Conservation (phyloP, 805 yeast genomes). For the Ogataea henricii region DNA sequence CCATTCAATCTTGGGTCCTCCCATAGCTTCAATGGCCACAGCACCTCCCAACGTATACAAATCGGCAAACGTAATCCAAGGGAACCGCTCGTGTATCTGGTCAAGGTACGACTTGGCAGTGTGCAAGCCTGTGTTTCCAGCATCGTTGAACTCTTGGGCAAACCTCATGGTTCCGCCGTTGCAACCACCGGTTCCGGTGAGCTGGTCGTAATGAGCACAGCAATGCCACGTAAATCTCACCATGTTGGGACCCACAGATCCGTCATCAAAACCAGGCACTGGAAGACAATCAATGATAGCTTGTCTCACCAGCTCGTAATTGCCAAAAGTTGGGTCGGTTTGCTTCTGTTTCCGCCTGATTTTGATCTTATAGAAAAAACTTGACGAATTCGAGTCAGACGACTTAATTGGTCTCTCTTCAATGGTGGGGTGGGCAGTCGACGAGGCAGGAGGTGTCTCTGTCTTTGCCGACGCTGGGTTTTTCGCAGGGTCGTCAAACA, state of each 20-base stretch:
- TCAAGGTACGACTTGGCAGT: conserved; percentile 58
- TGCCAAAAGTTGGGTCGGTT: conserved; percentile 27
- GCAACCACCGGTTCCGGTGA: conserved; percentile 58
- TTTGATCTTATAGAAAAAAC: conserved; percentile 30
- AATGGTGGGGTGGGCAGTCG: neutral
- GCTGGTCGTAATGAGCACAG: conserved; percentile 75
- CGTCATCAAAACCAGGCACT: conserved; percentile 56
- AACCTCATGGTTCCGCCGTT: conserved; percentile 69
- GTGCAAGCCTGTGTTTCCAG: conserved; percentile 65
- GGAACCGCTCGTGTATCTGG: conserved; percentile 56
- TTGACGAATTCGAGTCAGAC: conserved; percentile 16
- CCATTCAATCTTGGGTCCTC: conserved; percentile 81
- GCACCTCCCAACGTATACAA: conserved; percentile 80
- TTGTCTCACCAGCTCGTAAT: conserved; percentile 37
- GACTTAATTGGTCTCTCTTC: conserved; percentile 14
- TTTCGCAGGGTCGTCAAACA: conserved; percentile 17
- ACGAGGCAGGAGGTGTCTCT: conserved; percentile 1
- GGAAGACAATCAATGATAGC: conserved; percentile 39
- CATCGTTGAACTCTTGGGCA: conserved; percentile 55
- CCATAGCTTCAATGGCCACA: conserved; percentile 73
- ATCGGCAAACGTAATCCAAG: conserved; percentile 80
- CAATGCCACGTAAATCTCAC: conserved; percentile 87
- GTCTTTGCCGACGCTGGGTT: neutral
- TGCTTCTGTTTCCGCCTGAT: conserved; percentile 28
- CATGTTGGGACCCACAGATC: conserved; percentile 74